These are phyloP conservation scores for Gomphus sp. DNA, from an alignment of 1,284 basidiomycete species.

Conservation along the genomic window DNA sequence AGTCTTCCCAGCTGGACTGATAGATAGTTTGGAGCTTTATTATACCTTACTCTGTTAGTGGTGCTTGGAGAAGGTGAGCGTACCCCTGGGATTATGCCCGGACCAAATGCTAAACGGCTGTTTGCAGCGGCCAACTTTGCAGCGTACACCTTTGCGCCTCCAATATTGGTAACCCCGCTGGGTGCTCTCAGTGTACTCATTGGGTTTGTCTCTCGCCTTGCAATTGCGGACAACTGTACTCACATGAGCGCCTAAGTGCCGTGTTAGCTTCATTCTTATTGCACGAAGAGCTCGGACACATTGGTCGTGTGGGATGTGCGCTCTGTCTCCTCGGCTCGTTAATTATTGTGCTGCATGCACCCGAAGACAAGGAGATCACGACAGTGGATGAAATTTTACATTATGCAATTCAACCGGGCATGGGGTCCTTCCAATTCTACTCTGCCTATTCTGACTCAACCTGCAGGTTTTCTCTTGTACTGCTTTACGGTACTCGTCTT, in stretches of 20 bases:
- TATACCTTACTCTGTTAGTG: conserved; percentile 39
- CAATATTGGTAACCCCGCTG: conserved; percentile 93
- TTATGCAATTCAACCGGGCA: conserved; percentile 87
- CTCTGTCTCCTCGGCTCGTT: conserved; percentile 88
- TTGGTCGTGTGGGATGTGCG: conserved; percentile 89
- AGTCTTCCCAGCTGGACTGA: conserved; percentile 29
- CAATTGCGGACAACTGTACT: background rate
- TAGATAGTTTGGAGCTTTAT: conserved; percentile 12
- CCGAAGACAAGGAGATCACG: conserved; percentile 88
- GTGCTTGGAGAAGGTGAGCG: conserved; percentile 76
- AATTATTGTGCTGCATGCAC: conserved; percentile 95
- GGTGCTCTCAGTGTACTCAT: conserved; percentile 97
- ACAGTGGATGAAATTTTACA: conserved; percentile 92
- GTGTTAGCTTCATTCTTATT: conserved; percentile 90
- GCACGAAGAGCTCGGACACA: conserved; percentile 88
- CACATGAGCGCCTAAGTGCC: conserved; percentile 45
- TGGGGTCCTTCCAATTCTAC: conserved; percentile 16
- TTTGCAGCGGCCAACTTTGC: conserved; percentile 91
- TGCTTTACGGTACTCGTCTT: conserved; percentile 80
- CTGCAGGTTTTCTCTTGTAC: conserved; percentile 80
- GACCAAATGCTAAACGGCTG: background rate
- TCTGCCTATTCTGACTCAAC: background rate
- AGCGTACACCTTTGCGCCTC: conserved; percentile 96
- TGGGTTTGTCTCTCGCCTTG: conserved; percentile 48
- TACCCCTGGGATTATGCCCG: conserved; percentile 10